A percentile compares a stretch with the other conserved stretches of the same genome.
phyloP scores from a whole-genome alignment of 768 basidiomycete genomes.

The Inosperma sp. region DNA sequence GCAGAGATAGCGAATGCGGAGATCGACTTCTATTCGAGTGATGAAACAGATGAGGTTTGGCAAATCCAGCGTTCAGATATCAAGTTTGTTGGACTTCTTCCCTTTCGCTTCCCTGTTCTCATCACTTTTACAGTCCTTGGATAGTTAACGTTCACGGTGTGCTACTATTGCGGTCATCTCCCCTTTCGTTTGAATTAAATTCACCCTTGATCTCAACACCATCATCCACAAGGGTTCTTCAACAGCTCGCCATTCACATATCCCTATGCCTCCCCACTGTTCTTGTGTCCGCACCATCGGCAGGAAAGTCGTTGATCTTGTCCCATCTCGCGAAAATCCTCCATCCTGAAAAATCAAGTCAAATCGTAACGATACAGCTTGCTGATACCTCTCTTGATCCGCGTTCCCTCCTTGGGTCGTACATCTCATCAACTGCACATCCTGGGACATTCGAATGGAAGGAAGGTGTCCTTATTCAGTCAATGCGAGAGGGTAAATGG shows the following conservation, averaged over 20 bases:
- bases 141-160: constrained; percentile 63
- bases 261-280: constrained; percentile 74
- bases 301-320: constrained; percentile 81
- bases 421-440: constrained; percentile 76
- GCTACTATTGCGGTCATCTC: constrained; percentile 51
- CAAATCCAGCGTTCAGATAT: constrained; percentile 48
- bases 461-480: constrained; percentile 87
- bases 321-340: constrained; percentile 68
- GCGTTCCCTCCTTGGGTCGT: constrained; percentile 88
- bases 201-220: constrained; percentile 58
- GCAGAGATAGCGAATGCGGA: constrained; percentile 37
- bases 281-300: constrained; percentile 79
- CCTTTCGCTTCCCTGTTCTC: constrained; percentile 12
- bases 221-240: constrained; percentile 55
- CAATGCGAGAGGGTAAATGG: constrained; percentile 90
- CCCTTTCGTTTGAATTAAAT: constrained; percentile 18
- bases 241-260: constrained; percentile 55
- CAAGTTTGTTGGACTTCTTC: no score
- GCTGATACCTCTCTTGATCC: constrained; percentile 95
- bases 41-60: constrained; percentile 30
- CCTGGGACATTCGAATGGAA: constrained; percentile 95
- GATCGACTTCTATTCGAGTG: constrained; percentile 44
- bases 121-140: constrained; percentile 41
- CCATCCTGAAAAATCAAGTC: constrained; percentile 54
- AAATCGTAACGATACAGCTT: constrained; percentile 82